phyloP scores from a whole-genome alignment of 805 yeast species.

The Grigorovia transvaalensis region DNA sequence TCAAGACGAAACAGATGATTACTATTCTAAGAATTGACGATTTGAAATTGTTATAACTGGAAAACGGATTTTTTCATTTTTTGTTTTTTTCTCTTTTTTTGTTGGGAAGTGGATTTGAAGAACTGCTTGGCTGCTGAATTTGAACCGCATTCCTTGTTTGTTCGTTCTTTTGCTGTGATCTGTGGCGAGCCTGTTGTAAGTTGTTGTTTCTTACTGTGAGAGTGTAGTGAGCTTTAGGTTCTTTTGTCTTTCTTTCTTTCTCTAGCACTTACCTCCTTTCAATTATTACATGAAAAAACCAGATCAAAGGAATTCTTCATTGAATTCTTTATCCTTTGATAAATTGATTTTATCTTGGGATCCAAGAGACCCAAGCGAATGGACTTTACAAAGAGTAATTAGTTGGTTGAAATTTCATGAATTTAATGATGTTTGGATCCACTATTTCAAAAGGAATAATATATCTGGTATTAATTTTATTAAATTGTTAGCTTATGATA shows the following conservation, averaged over 20 bases:
- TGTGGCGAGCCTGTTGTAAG: too few relatives aligned
- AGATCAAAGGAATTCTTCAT: not conserved
- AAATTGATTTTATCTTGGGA: slow-evolving; percentile 36
- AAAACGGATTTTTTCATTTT: not conserved
- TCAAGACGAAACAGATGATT: slow-evolving; percentile 55
- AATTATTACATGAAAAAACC: not conserved
- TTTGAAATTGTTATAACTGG: slow-evolving; percentile 28
- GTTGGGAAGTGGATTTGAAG: too few relatives aligned
- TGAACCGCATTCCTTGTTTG: too few relatives aligned
- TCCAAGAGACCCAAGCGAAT: slow-evolving; percentile 45
- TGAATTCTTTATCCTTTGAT: slow-evolving; percentile 16
- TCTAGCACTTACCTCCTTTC: not conserved
- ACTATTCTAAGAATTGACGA: slow-evolving; percentile 74
- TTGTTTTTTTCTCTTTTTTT: too few relatives aligned
- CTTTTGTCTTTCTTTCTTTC: too few relatives aligned
- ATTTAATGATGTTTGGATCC: slow-evolving; percentile 69
- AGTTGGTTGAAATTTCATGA: slow-evolving; percentile 59
- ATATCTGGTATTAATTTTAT: slow-evolving; percentile 56
- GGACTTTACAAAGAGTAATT: slow-evolving; percentile 62
- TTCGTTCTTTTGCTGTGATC: too few relatives aligned
- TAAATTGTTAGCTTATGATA: slow-evolving; percentile 56
- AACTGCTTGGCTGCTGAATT: too few relatives aligned
- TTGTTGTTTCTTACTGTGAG: too few relatives aligned
- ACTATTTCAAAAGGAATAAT: slow-evolving; percentile 45
- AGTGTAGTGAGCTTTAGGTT: not conserved